These are phyloP conservation scores for Euphrasia arctica DNA, from an alignment of 305 asterid genomes.

Conservation along the genomic window DNA sequence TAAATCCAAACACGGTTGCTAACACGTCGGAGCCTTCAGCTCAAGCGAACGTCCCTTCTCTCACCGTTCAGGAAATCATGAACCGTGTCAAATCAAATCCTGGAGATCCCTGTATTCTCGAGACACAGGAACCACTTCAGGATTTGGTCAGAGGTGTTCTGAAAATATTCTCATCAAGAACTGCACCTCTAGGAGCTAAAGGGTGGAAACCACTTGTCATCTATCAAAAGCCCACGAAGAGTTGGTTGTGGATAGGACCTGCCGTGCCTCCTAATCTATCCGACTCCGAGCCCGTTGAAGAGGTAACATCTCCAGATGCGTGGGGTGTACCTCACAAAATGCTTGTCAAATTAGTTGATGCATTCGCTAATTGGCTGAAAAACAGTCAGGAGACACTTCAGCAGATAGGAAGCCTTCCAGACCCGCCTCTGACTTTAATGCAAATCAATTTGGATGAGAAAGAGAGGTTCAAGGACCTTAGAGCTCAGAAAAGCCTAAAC, in stretches of 20 bases:
- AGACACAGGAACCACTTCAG: slow-evolving; percentile 97
- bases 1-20: slow-evolving; percentile 38
- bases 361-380: slow-evolving; percentile 97
- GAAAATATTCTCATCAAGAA: slow-evolving; percentile 81
- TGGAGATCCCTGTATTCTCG: slow-evolving; percentile 91
- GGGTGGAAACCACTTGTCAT: slow-evolving; percentile 98
- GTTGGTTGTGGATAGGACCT: slow-evolving; percentile 98
- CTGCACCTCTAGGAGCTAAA: slow-evolving; percentile 97
- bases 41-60: slow-evolving; percentile 56
- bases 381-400: slow-evolving; percentile 96
- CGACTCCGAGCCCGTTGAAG: slow-evolving; percentile 65
- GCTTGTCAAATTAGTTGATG: slow-evolving; percentile 93
- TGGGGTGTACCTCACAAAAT: slow-evolving; percentile 97
- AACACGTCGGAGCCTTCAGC: slow-evolving; percentile 43
- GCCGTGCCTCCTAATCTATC: slow-evolving; percentile 37
- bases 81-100: slow-evolving; percentile 86
- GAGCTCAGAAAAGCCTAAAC: slow-evolving; percentile 96
- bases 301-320: slow-evolving; percentile 84
- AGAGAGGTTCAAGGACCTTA: slow-evolving; percentile 94
- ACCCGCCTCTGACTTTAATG: slow-evolving; percentile 73
- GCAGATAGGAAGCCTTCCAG: slow-evolving; percentile 95
- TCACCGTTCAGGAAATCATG: slow-evolving; percentile 78
- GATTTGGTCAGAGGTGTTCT: slow-evolving; percentile 95
- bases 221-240: slow-evolving; percentile 69
- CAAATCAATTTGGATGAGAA: slow-evolving; percentile 82